Percentiles rank a stretch among this genome's conserved stretches.
Evolutionary conservation across 148 eudicot genomes (phyloP).

Genomic region (Fagopyrum homotropicum): DNA sequence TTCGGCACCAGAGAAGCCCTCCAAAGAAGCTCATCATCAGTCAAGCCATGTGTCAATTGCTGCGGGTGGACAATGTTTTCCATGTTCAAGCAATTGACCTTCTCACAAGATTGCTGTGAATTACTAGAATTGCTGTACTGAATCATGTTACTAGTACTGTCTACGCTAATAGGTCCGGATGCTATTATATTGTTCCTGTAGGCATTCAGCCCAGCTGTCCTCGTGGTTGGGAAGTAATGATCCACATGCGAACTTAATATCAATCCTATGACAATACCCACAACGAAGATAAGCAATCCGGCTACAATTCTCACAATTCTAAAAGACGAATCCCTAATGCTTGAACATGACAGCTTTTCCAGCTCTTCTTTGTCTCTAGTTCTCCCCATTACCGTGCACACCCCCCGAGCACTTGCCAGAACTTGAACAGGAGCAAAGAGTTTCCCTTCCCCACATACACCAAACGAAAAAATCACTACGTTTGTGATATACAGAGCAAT

Average conservation of each 20-base stretch:
- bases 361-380: constrained; percentile 11
- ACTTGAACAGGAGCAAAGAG: background rate
- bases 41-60: constrained; percentile 41
- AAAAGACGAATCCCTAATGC: constrained; percentile 42
- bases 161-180: constrained; percentile 10
- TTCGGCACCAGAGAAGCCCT: constrained; percentile 73
- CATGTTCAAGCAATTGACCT: constrained; percentile 35
- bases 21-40: constrained; percentile 69
- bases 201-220: constrained; percentile 19
- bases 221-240: constrained; percentile 23
- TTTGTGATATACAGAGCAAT: background rate
- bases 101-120: constrained; percentile 23
- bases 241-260: constrained; percentile 56
- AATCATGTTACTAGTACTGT: background rate
- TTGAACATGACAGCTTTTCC: constrained; percentile 14
- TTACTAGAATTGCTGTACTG: constrained; percentile 16
- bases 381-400: constrained; percentile 9
- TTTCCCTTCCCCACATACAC: background rate
- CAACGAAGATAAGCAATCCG: constrained; percentile 46
- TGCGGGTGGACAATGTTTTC: constrained; percentile 34
- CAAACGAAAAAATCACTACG: background rate
- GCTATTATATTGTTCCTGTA: constrained; percentile 16
- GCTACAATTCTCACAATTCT: constrained; percentile 37
- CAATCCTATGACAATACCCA: constrained; percentile 65
- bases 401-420: background rate